These are phyloP conservation scores for Fusarium falciforme DNA, from an alignment of 2,329 filamentous ascomycete genomes.

Conservation along the genomic window DNA sequence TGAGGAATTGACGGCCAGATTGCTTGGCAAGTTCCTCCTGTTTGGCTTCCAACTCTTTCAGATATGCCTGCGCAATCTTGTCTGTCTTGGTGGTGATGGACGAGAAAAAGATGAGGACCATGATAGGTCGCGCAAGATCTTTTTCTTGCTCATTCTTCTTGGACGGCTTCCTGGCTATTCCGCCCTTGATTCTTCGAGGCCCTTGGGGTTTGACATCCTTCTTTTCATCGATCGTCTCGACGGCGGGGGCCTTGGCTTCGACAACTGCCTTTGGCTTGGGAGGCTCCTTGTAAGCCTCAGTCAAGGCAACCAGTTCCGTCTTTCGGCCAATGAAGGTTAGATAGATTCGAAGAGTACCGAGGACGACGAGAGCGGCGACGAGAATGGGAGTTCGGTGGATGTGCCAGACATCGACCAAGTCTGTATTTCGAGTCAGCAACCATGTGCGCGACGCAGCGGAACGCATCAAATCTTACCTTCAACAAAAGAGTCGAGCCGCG, in stretches of 20 bases:
- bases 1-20: slow-evolving; percentile 55
- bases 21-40: slow-evolving; percentile 61
- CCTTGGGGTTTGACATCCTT: slow-evolving; percentile 50
- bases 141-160: slow-evolving; percentile 39
- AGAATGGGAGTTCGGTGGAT: slow-evolving; percentile 58
- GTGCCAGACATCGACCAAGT: slow-evolving; percentile 59
- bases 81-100: slow-evolving; percentile 88
- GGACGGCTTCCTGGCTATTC: slow-evolving; percentile 48
- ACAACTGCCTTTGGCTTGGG: slow-evolving; percentile 15
- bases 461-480: slow-evolving; percentile 32
- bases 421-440: slow-evolving; percentile 39
- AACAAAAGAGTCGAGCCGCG: slow-evolving; percentile 40
- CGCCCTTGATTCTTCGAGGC: slow-evolving; percentile 63
- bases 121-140: slow-evolving; percentile 62
- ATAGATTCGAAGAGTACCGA: slow-evolving; percentile 56
- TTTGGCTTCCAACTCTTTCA: slow-evolving; percentile 63
- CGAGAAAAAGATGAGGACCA: slow-evolving; percentile 87
- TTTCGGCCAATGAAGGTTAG: slow-evolving; percentile 52
- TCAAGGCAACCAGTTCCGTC: slow-evolving; percentile 51
- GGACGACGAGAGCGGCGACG: slow-evolving; percentile 50
- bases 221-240: slow-evolving; percentile 43
- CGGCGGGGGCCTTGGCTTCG: slow-evolving; percentile 31
- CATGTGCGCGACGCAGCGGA: slow-evolving; percentile 4
- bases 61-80: slow-evolving; percentile 73
- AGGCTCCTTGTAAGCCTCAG: slow-evolving; percentile 49